These are phyloP conservation scores for Medakamo hakoo DNA, from an alignment of 139 green algal species.

Conservation along the genomic window DNA sequence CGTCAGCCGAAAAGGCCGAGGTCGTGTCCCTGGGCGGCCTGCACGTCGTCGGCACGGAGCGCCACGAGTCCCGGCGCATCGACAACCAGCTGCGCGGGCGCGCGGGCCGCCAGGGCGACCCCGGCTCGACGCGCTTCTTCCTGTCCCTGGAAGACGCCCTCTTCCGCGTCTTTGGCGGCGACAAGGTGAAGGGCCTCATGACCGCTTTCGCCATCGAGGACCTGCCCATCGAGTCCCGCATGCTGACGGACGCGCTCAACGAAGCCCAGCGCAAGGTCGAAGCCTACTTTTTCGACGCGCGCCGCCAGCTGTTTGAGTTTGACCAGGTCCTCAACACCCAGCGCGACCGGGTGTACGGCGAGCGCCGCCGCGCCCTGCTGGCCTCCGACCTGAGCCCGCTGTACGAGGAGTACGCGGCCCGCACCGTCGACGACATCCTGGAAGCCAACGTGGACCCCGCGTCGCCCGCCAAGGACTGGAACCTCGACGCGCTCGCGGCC, in stretches of 20 bases:
- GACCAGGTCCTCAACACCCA: conserved; percentile 97
- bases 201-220: conserved; percentile 75
- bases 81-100: conserved; percentile 83
- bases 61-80: conserved; percentile 88
- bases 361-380: conserved; percentile 65
- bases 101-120: conserved; percentile 63
- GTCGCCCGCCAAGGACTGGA: conserved; percentile 55
- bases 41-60: conserved; percentile 92
- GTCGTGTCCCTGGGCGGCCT: conserved; percentile 65
- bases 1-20: conserved; percentile 68
- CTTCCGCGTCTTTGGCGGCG: conserved; percentile 92
- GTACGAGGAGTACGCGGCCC: conserved; percentile 88
- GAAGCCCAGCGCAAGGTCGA: conserved; percentile 93
- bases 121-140: conserved; percentile 86
- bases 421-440: conserved; percentile 93
- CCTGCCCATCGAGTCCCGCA: conserved; percentile 91
- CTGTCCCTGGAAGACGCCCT: conserved; percentile 85
- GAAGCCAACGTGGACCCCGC: conserved; percentile 72
- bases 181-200: conserved; percentile 76
- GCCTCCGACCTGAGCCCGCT: conserved; percentile 36
- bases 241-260: conserved; percentile 87
- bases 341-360: conserved; percentile 81
- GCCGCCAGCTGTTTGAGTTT: conserved; percentile 94
- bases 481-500: conserved; percentile 55
- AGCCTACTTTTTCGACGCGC: conserved; percentile 96